These are phyloP conservation scores for Amylocystis lapponica DNA, from an alignment of 768 basidiomycete species.

Conservation along the genomic window DNA sequence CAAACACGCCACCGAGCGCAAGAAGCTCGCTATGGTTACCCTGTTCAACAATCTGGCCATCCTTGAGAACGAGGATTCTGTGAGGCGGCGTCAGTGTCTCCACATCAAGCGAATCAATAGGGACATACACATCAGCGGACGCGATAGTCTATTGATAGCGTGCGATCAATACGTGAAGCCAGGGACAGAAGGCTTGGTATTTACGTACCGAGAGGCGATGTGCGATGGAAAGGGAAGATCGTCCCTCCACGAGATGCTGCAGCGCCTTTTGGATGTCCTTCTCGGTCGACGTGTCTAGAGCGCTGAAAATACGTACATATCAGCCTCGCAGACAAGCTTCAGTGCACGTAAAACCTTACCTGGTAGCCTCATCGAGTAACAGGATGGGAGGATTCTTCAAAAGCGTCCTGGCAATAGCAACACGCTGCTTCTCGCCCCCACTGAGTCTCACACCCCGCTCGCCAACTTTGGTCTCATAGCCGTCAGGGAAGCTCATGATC, in stretches of 20 bases:
- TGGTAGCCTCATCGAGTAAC: conserved; percentile 74
- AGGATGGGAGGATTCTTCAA: conserved; percentile 82
- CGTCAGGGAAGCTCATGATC: conserved; percentile 78
- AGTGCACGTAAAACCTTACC: conserved; percentile 33
- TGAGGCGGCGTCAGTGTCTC: conserved; percentile 1
- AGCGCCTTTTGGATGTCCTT: conserved; percentile 85
- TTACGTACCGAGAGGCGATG: conserved; percentile 69
- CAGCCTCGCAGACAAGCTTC: not conserved
- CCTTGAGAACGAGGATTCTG: conserved; percentile 87
- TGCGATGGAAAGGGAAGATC: conserved; percentile 73
- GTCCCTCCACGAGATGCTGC: conserved; percentile 69
- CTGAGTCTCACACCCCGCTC: conserved; percentile 81
- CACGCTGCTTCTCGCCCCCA: conserved; percentile 88
- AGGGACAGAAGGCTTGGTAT: not conserved
- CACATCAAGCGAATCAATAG: not conserved
- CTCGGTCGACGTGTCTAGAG: conserved; percentile 87
- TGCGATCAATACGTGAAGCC: conserved; percentile 1
- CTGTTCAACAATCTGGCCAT: conserved; percentile 82
- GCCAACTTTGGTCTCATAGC: conserved; percentile 85
- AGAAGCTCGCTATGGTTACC: conserved; percentile 78
- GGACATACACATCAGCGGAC: conserved; percentile 42
- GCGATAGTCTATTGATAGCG: conserved; percentile 47
- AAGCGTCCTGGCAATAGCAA: conserved; percentile 82
- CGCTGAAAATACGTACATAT: conserved; percentile 33
- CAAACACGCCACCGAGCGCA: conserved; percentile 65